Evolutionary conservation across 768 basidiomycete species (phyloP).

Genomic region (Rhizopogon vinicolor): DNA sequence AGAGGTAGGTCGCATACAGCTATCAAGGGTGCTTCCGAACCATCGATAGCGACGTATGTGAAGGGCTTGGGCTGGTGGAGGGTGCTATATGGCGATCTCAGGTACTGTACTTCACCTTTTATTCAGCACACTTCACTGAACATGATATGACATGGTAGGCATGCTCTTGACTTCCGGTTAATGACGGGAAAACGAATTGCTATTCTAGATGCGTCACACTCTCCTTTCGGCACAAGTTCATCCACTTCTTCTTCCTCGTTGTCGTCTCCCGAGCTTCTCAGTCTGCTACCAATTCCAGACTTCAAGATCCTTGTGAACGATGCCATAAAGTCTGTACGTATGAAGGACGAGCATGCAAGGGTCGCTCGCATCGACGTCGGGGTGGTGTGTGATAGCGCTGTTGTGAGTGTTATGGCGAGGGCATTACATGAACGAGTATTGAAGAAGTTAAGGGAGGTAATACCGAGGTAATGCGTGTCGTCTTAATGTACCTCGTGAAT

Average conservation of each 20-base stretch:
- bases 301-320: slow-evolving; percentile 48
- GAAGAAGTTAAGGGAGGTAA: slow-evolving; percentile 20
- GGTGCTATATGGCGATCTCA: slow-evolving; percentile 62
- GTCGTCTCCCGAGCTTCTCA: slow-evolving; percentile 16
- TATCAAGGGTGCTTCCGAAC: slow-evolving; percentile 12
- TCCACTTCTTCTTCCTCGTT: not conserved
- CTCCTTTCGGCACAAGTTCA: slow-evolving; percentile 34
- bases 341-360: slow-evolving; percentile 28
- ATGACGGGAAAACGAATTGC: slow-evolving; percentile 61
- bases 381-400: slow-evolving; percentile 49
- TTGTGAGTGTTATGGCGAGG: slow-evolving; percentile 43
- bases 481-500: no score
- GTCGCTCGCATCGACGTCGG: slow-evolving; percentile 60
- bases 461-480: not conserved
- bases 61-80: slow-evolving; percentile 85
- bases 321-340: slow-evolving; percentile 29
- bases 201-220: slow-evolving; percentile 71
- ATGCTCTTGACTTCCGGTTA: slow-evolving; percentile 78
- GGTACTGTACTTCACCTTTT: slow-evolving; percentile 33
- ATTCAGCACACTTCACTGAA: not conserved
- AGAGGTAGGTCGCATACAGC: slow-evolving; percentile 16
- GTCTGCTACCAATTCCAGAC: slow-evolving; percentile 57
- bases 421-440: slow-evolving; percentile 47
- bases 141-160: slow-evolving; percentile 31
- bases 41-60: slow-evolving; percentile 59